Evolutionary conservation across 345 rosid species (phyloP).

Genomic region (Anastatica hierochuntica): DNA sequence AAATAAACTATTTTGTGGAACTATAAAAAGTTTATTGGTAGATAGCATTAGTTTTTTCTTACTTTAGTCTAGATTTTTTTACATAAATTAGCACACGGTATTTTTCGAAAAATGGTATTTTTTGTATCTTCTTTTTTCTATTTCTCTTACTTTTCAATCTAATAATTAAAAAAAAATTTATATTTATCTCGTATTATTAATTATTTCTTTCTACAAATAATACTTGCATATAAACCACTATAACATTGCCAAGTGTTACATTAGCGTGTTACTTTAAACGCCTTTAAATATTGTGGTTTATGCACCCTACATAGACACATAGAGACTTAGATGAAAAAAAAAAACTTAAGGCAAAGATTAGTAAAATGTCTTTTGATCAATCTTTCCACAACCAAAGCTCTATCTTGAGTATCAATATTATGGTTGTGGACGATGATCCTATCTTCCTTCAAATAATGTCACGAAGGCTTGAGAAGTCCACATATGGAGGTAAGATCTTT

Average conservation of each 20-base stretch:
- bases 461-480: conserved; percentile 33
- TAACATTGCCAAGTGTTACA: conserved; percentile 19
- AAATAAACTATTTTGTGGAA: not conserved
- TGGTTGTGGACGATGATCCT: conserved; percentile 64
- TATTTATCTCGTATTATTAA: not conserved
- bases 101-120: not conserved
- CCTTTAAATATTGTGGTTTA: conserved; percentile 15
- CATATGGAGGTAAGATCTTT: conserved; percentile 35
- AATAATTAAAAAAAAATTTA: not conserved
- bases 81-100: conserved; percentile 19
- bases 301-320: conserved; percentile 2
- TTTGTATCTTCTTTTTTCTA: conserved; percentile 12
- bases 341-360: not conserved
- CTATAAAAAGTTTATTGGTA: conserved; percentile 3
- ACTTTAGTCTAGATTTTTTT: conserved; percentile 16
- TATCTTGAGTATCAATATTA: conserved; percentile 23
- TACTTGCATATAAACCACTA: conserved; percentile 6
- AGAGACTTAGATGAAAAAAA: not conserved
- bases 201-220: conserved; percentile 20
- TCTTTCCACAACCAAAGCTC: conserved; percentile 15
- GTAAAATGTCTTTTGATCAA: conserved; percentile 18
- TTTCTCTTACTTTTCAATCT: conserved; percentile 2
- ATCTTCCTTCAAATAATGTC: conserved; percentile 40
- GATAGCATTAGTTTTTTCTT: conserved; percentile 8
- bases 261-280: conserved; percentile 5